These are phyloP conservation scores for Myxozyma monticola DNA, from an alignment of 805 yeast genomes.

Conservation along the genomic window DNA sequence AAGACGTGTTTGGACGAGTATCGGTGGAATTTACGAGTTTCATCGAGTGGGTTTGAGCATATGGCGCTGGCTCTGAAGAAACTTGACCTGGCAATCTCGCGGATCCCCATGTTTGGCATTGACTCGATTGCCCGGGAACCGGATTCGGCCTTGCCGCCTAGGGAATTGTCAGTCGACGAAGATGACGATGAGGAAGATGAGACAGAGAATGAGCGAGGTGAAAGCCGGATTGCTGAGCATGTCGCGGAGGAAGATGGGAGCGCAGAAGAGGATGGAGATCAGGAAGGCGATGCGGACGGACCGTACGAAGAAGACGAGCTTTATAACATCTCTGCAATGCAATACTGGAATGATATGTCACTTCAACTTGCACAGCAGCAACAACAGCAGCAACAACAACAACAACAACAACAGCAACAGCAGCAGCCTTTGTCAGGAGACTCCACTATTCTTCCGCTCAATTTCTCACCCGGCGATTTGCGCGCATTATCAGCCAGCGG, in stretches of 20 bases:
- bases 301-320: conserved; percentile 21
- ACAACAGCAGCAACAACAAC: no score
- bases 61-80: conserved; percentile 71
- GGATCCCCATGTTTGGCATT: conserved; percentile 56
- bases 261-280: neutral
- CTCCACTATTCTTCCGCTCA: no score
- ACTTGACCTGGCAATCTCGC: conserved; percentile 68
- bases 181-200: conserved; percentile 20
- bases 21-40: conserved; percentile 71
- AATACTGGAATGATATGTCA: conserved; percentile 25
- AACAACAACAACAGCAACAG: no score
- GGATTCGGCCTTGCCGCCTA: conserved; percentile 3
- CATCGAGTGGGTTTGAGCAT: conserved; percentile 74
- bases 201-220: neutral
- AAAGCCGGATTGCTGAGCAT: neutral
- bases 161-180: conserved; percentile 13
- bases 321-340: conserved; percentile 11
- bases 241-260: neutral
- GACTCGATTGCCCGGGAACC: neutral
- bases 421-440: no score
- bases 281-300: conserved; percentile 6
- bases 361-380: no score
- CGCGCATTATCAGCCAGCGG: conserved; percentile 22
- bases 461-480: conserved; percentile 3
- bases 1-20: conserved; percentile 72